phyloP scores from a whole-genome alignment of 2,329 filamentous ascomycete species.

The Talaromyces rugulosus region DNA sequence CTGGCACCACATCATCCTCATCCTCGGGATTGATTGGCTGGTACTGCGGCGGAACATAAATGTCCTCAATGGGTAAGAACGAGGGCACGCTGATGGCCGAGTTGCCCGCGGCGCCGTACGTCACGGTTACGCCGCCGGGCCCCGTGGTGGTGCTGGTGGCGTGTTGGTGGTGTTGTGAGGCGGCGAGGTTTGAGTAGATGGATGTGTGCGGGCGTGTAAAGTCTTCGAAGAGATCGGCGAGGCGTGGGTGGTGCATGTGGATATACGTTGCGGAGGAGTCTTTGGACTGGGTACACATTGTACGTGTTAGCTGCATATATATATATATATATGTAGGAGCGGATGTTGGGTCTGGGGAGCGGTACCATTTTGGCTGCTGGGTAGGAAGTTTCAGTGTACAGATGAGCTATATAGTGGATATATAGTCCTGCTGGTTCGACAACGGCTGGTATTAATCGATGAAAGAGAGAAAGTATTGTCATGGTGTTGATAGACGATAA shows the following conservation, averaged over 20 bases:
- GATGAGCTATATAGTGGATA: neutral
- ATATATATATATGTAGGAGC: neutral
- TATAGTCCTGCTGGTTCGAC: neutral
- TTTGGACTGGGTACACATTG: slow-evolving; percentile 37
- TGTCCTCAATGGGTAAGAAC: slow-evolving; percentile 54
- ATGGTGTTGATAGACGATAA: neutral
- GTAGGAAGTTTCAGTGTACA: neutral
- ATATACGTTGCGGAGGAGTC: slow-evolving; percentile 47
- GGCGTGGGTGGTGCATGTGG: slow-evolving; percentile 45
- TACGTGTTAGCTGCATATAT: neutral
- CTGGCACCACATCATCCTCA: slow-evolving; percentile 63
- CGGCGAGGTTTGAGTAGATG: slow-evolving; percentile 16
- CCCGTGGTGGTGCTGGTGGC: slow-evolving; percentile 13
- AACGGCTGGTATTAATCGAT: neutral
- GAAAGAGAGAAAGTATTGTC: neutral
- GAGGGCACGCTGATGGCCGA: slow-evolving; percentile 33
- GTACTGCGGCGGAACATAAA: slow-evolving; percentile 57
- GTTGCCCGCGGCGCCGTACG: slow-evolving; percentile 24
- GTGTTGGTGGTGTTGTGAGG: slow-evolving; percentile 14
- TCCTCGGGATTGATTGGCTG: slow-evolving; percentile 64
- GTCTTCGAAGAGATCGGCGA: slow-evolving; percentile 49
- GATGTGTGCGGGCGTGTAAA: slow-evolving; percentile 44
- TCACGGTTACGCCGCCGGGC: slow-evolving; percentile 13
- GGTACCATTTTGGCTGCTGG: neutral
- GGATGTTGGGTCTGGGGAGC: neutral